Evolutionary conservation across 352 stramenopile genomes (phyloP).

Genomic region (Thalassiosira sp.): DNA sequence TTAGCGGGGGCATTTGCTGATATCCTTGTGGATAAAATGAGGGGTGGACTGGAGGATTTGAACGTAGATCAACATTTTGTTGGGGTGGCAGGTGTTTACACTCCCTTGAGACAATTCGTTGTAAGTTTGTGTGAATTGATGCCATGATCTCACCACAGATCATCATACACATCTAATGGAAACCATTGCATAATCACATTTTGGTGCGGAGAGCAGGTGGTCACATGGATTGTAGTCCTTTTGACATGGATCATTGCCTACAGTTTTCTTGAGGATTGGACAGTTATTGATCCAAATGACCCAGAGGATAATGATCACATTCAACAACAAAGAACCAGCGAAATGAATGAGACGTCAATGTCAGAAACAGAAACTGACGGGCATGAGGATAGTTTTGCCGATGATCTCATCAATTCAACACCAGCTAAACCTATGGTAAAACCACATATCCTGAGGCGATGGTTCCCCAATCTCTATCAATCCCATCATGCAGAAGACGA

Average conservation of each 20-base stretch:
- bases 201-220: too few species aligned
- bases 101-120: slow-evolving; percentile 43
- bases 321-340: background rate
- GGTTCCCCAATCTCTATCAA: slow-evolving; percentile 28
- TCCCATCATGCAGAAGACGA: slow-evolving; percentile 10
- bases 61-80: slow-evolving; percentile 7
- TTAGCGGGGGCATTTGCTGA: slow-evolving; percentile 37
- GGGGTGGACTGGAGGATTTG: slow-evolving; percentile 17
- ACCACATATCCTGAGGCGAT: slow-evolving; percentile 14
- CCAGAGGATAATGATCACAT: slow-evolving; percentile 14
- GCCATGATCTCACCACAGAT: too few species aligned
- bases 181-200: too few species aligned
- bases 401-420: slow-evolving; percentile 1
- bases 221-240: slow-evolving; percentile 35
- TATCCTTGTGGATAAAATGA: slow-evolving; percentile 43
- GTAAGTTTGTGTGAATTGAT: too few species aligned
- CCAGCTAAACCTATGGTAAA: slow-evolving; percentile 25
- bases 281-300: slow-evolving; percentile 41
- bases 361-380: background rate
- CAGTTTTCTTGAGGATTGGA: slow-evolving; percentile 36
- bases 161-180: too few species aligned
- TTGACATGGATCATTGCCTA: slow-evolving; percentile 34
- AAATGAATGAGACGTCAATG: background rate
- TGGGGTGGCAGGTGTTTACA: slow-evolving; percentile 26
- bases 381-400: background rate